Conservation (phyloP, 2,329 filamentous ascomycete species). For the Cladosporium cucumerinum region DNA sequence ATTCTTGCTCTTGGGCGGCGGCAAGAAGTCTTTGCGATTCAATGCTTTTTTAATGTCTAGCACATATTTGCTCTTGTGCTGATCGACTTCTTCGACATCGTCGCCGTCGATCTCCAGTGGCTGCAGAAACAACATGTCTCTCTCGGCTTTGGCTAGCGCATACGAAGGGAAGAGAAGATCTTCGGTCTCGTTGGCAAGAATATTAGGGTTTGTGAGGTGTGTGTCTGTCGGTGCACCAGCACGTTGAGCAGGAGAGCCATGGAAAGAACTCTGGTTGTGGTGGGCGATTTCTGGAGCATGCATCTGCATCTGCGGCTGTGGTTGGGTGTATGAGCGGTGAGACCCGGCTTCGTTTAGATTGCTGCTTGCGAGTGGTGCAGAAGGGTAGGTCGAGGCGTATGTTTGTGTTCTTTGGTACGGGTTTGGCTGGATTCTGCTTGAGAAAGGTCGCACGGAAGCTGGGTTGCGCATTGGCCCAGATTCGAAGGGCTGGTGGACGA, state of each 20-base stretch:
- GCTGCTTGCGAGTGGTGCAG: neutral
- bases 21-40: neutral
- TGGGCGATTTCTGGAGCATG: neutral
- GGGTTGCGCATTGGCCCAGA: neutral
- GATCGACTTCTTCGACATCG: conserved; percentile 7
- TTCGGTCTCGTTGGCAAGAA: neutral
- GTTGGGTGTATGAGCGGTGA: neutral
- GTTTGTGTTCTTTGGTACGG: neutral
- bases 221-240: neutral
- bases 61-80: neutral
- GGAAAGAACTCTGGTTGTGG: neutral
- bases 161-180: neutral
- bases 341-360: neutral
- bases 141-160: neutral
- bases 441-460: neutral
- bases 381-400: neutral
- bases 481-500: neutral
- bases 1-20: neutral
- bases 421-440: neutral
- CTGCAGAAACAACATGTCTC: neutral
- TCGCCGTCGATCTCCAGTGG: neutral
- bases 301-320: neutral
- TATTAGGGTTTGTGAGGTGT: neutral
- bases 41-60: neutral
- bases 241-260: neutral